Evolutionary conservation across 176 grass and related monocot genomes (phyloP).

Genomic region (Musa itinerans): DNA sequence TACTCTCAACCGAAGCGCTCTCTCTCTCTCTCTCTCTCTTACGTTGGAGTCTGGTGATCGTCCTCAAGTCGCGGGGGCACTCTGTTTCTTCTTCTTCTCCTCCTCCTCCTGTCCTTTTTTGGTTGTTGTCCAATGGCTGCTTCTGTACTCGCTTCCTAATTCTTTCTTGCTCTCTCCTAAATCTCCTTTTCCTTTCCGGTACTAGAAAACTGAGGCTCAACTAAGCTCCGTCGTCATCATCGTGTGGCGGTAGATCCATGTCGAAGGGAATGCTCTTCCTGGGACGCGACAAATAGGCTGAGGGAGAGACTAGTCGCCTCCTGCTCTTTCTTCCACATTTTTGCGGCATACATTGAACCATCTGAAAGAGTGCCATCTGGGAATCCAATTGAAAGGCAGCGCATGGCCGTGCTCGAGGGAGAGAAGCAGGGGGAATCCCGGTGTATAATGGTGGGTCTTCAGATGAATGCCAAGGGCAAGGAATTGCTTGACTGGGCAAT

Average conservation of each 20-base stretch:
- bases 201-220: not conserved
- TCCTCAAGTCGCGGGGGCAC: not conserved
- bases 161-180: not conserved
- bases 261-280: not conserved
- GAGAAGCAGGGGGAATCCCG: slow-evolving; percentile 29
- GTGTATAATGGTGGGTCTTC: slow-evolving; percentile 68
- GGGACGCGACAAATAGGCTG: slow-evolving; percentile 34
- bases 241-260: too few relatives aligned
- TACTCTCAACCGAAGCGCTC: not conserved
- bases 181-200: not conserved
- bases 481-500: slow-evolving; percentile 72
- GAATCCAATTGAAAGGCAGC: too few relatives aligned
- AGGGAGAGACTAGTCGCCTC: not conserved
- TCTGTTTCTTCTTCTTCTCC: not conserved
- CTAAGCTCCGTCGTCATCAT: not conserved
- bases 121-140: not conserved
- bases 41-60: not conserved
- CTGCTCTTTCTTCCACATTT: not conserved
- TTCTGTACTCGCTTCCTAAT: not conserved
- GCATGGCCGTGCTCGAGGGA: slow-evolving; percentile 10
- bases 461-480: slow-evolving; percentile 70
- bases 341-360: not conserved
- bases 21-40: too few relatives aligned
- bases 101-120: not conserved
- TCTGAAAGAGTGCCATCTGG: not conserved